A percentile compares a stretch with the other conserved stretches of the same genome.
Conservation (phyloP, 768 basidiomycete species). For the Podaxis mareebaensis region DNA sequence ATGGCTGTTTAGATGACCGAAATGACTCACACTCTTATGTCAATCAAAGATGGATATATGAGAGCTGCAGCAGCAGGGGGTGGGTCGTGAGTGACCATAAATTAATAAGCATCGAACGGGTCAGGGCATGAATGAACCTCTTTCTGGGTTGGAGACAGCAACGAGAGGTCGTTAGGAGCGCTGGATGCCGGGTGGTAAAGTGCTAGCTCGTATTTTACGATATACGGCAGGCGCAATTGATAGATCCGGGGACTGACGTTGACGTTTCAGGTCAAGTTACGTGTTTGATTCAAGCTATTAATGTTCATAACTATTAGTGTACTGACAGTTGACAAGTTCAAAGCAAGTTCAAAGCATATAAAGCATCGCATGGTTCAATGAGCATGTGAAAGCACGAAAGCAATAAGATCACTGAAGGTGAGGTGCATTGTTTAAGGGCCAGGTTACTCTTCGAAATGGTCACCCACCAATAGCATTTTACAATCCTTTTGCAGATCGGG, state of each 20-base stretch:
- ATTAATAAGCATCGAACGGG: too few species aligned
- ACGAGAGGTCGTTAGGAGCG: too few species aligned
- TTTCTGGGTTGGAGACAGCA: too few species aligned
- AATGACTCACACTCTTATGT: background rate
- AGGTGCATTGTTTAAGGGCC: background rate
- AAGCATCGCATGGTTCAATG: background rate
- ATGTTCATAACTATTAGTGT: background rate
- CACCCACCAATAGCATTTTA: background rate
- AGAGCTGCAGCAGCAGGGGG: too few species aligned
- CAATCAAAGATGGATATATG: background rate
- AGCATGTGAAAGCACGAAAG: background rate
- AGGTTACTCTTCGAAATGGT: background rate
- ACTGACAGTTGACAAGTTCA: background rate
- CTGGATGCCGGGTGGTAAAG: background rate
- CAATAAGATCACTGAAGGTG: background rate
- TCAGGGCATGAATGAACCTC: too few species aligned
- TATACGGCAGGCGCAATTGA: background rate
- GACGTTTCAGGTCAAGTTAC: background rate
- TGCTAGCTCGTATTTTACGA: background rate
- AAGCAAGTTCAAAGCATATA: background rate
- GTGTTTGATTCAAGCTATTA: background rate
- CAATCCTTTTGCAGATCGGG: background rate
- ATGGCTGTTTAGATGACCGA: background rate
- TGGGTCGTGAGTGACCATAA: too few species aligned
- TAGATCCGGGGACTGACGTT: background rate